Evolutionary conservation across 2,329 filamentous ascomycete genomes (phyloP).

Genomic region (Colletotrichum graminicola): DNA sequence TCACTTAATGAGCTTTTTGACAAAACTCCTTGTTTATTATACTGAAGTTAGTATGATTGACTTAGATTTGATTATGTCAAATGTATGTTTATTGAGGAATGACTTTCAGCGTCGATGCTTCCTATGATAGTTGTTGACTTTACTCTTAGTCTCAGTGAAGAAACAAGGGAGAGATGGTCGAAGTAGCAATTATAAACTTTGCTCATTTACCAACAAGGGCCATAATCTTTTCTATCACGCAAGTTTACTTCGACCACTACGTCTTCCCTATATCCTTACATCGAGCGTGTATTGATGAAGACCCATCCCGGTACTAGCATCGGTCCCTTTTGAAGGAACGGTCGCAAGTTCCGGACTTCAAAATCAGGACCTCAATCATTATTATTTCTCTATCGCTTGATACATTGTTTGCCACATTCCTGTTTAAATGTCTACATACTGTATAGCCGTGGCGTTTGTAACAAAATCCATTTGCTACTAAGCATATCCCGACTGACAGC

Average conservation of each 20-base stretch:
- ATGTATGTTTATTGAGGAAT: rapidly evolving
- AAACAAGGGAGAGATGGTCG: background rate
- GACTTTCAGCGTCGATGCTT: background rate
- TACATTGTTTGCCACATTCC: background rate
- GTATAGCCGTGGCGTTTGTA: too few relatives aligned
- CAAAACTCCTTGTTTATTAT: too few relatives aligned
- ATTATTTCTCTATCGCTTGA: background rate
- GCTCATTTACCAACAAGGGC: background rate
- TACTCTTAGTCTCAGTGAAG: background rate
- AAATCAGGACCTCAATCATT: background rate
- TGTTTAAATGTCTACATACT: background rate
- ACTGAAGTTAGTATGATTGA: too few relatives aligned
- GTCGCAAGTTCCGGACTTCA: rapidly evolving
- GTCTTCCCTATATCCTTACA: too few relatives aligned
- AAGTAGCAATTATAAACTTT: background rate
- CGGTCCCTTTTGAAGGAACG: background rate
- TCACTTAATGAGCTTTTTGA: too few relatives aligned
- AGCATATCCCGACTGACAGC: background rate
- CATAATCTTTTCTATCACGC: background rate
- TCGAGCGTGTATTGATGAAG: background rate
- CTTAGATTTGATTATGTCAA: background rate
- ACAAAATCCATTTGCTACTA: background rate
- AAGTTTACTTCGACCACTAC: background rate
- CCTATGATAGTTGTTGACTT: rapidly evolving
- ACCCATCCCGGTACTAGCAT: background rate